Percentiles rank a stretch among this genome's conserved stretches.
Conservation (phyloP, 2,329 filamentous ascomycete species). For the Neonectria punicea region DNA sequence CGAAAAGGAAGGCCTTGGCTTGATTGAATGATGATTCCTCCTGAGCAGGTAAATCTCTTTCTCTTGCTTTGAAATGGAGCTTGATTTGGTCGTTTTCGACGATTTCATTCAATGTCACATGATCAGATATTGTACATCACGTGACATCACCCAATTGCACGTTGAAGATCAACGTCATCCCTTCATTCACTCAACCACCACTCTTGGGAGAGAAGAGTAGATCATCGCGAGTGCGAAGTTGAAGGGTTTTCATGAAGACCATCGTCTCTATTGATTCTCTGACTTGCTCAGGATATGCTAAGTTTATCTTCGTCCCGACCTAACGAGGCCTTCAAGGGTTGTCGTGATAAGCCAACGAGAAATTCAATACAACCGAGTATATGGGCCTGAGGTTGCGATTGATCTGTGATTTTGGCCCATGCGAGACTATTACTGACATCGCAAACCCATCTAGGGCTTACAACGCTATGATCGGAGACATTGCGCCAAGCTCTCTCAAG, state of each 20-base stretch:
- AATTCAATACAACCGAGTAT: neutral
- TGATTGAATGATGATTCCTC: neutral
- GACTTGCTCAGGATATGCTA: neutral
- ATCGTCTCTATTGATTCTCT: neutral
- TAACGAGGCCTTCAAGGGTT: no score
- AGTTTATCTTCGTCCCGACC: neutral
- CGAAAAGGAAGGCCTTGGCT: neutral
- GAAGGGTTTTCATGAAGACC: neutral
- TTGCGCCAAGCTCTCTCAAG: neutral
- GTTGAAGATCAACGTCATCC: neutral
- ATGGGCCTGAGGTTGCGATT: neutral
- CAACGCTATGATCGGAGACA: neutral
- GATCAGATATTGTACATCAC: neutral
- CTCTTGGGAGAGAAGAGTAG: neutral
- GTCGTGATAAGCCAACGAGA: neutral
- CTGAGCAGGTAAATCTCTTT: neutral
- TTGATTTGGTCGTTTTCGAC: constrained; percentile 1
- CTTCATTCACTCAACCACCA: neutral
- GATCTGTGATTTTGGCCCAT: neutral
- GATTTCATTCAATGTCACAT: constrained; percentile 18
- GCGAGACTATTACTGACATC: neutral
- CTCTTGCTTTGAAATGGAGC: constrained; percentile 13
- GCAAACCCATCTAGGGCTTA: neutral
- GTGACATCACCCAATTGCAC: neutral
- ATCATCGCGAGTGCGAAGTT: neutral